Evolutionary conservation across 1,284 basidiomycete species (phyloP).

Genomic region (Trichosporon sp.): DNA sequence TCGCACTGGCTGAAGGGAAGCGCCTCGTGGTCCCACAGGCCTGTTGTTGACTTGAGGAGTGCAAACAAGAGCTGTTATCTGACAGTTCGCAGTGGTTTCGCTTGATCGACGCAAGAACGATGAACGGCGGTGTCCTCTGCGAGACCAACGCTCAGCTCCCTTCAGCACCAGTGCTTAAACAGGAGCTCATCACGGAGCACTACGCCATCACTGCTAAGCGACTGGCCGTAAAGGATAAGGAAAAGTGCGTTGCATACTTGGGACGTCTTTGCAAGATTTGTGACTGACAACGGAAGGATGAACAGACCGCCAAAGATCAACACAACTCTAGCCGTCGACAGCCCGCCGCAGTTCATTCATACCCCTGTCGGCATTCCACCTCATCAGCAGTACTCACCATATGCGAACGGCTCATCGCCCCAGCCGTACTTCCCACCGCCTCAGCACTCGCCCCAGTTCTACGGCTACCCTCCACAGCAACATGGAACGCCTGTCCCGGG

Average conservation of each 20-base stretch:
- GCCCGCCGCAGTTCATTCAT: not conserved
- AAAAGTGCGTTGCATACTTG: not conserved
- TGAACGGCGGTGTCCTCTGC: constrained; percentile 24
- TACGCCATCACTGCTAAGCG: constrained; percentile 22
- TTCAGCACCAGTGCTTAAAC: constrained; percentile 20
- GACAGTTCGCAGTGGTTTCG: not conserved
- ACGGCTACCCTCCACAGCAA: constrained; percentile 4
- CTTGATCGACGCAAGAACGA: constrained; percentile 6
- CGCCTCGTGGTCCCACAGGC: not conserved
- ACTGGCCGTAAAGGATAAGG: constrained; percentile 17
- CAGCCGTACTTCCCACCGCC: constrained; percentile 3
- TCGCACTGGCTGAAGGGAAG: not conserved
- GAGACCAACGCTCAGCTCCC: constrained; percentile 15
- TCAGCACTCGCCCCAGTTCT: constrained; percentile 3
- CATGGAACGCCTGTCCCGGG: not conserved
- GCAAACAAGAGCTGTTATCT: not conserved
- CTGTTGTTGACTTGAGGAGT: not conserved
- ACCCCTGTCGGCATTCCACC: not conserved
- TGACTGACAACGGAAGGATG: constrained; percentile 11
- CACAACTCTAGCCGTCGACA: constrained; percentile 4
- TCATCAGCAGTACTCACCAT: constrained; percentile 3
- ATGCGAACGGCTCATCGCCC: not conserved
- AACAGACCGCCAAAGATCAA: constrained; percentile 14
- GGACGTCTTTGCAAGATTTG: not conserved
- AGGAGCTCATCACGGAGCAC: constrained; percentile 24